Base-by-base conservation (phyloP, 1,139 yeast genomes). In the Scheffersomyces illinoinensis region DNA sequence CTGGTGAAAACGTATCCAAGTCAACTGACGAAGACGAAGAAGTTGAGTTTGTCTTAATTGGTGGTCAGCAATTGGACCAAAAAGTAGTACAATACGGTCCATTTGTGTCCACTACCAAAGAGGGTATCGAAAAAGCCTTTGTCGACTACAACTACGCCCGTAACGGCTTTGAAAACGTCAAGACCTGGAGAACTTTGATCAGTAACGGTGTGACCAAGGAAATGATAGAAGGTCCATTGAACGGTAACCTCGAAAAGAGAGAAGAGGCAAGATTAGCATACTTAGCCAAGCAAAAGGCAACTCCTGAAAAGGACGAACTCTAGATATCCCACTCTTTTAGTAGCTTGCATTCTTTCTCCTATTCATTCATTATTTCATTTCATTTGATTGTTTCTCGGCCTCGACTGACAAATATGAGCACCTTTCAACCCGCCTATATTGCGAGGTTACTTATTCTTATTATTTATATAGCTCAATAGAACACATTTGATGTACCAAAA, bases 41-140 rank as follows among this genome's bases (percentile, higher is more conserved):
- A 17, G 74, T 87, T 2, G 84, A 85, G 62, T 87, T 93, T 66
- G 86, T 90, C 4, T 66, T 93, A 47, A 78, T 92, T 62, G 97
- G 93, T 47, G 98, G 97, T 56, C 77, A 91, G 72, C 84, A 85
- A 51, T 78, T 92, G 61, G 85, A 91, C 66, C 98, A 93, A 76
- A 85, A 86, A 19, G 83, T 90, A 57, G 91, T 91, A 50, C 97
- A 93, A 71, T 90, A 92, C 69, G 98, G 98, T 14, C 97, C 97
- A 20, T 92, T 91, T 71, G 96, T 90, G 18, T 95, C 91, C 61
- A 85, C 88, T 10, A 76, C 88, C 20, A 78, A 79, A 59, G 87
- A 84, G 56, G 84, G 85, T 24, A 53, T 60, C 3, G 53, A 43
- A 26, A 76, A 88, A 68, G 96, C 92, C 0, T 87, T 90, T 68